Evolutionary conservation across 306 rosid species (phyloP).

Genomic region (Datisca glomerata): DNA sequence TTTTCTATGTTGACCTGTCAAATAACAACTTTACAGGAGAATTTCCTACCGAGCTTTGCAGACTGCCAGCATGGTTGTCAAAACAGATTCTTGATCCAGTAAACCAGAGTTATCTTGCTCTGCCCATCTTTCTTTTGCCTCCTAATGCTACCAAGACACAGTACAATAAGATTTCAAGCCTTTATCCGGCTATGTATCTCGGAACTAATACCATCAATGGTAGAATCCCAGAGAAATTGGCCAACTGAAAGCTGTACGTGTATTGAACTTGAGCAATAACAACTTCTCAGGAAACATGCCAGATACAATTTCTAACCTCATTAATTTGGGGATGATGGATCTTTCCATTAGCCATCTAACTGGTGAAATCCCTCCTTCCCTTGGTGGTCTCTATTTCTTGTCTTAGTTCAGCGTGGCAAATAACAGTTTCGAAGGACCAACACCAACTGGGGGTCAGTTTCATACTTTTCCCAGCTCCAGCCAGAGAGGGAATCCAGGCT

Average conservation of each 20-base stretch:
- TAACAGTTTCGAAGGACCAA: constrained; percentile 57
- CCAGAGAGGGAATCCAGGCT: constrained; percentile 51
- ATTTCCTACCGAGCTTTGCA: constrained; percentile 30
- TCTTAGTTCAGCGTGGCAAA: constrained; percentile 59
- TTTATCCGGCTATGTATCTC: constrained; percentile 62
- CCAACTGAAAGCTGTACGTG: constrained; percentile 37
- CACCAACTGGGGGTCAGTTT: constrained; percentile 69
- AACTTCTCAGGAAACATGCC: constrained; percentile 63
- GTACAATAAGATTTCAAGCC: constrained; percentile 54
- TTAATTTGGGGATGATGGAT: constrained; percentile 56
- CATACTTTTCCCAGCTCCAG: constrained; percentile 51
- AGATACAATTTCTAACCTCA: constrained; percentile 39
- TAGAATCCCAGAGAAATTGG: constrained; percentile 50
- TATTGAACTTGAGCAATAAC: constrained; percentile 43
- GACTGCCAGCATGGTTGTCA: constrained; percentile 38
- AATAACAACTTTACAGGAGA: too few species aligned
- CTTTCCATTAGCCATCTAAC: constrained; percentile 45
- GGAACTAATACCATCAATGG: constrained; percentile 44
- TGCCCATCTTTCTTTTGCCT: constrained; percentile 65
- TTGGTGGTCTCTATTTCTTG: constrained; percentile 50
- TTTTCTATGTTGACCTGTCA: too few species aligned
- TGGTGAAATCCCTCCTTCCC: constrained; percentile 63
- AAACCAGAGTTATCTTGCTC: constrained; percentile 41
- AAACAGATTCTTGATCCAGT: constrained; percentile 27
- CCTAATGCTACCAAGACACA: constrained; percentile 45